A percentile compares a stretch with the other conserved stretches of the same genome.
Evolutionary conservation across 495 filamentous ascomycete genomes (phyloP).

Genomic region (Cenococcum geophilum): DNA sequence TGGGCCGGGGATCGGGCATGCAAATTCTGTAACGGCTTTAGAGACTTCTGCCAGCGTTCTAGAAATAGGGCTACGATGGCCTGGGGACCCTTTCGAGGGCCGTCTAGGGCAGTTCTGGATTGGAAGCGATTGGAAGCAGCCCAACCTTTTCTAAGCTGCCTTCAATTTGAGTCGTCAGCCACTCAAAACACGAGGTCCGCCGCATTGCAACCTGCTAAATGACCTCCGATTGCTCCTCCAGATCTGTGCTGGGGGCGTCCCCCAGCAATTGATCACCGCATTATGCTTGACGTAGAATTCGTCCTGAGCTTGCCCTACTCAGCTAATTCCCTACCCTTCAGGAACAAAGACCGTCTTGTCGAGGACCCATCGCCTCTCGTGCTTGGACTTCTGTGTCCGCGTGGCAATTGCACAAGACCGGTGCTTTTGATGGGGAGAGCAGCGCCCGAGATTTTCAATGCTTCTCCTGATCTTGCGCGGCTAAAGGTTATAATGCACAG

Average conservation of each 20-base stretch:
- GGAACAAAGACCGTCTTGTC: conserved; percentile 38
- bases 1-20: conserved; percentile 29
- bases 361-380: conserved; percentile 25
- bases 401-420: conserved; percentile 36
- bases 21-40: conserved; percentile 28
- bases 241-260: conserved; percentile 29
- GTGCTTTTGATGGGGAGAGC: conserved; percentile 25
- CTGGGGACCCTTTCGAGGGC: conserved; percentile 3
- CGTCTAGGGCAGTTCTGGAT: conserved; percentile 10
- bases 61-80: conserved; percentile 32
- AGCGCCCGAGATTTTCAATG: conserved; percentile 30
- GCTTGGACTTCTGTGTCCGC: conserved; percentile 32
- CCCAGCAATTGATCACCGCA: conserved; percentile 36
- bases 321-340: conserved; percentile 35
- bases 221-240: conserved; percentile 29
- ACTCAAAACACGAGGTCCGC: conserved; percentile 30
- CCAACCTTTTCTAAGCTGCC: conserved; percentile 20
- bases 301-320: conserved; percentile 35
- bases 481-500: conserved; percentile 33
- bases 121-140: conserved; percentile 27
- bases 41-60: conserved; percentile 33
- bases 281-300: conserved; percentile 37
- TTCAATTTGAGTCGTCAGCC: conserved; percentile 32
- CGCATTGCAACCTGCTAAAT: conserved; percentile 31
- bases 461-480: conserved; percentile 30